Evolutionary conservation across 169 alveolate genomes (phyloP).

Genomic region (Cryptosporidium viatorum): DNA sequence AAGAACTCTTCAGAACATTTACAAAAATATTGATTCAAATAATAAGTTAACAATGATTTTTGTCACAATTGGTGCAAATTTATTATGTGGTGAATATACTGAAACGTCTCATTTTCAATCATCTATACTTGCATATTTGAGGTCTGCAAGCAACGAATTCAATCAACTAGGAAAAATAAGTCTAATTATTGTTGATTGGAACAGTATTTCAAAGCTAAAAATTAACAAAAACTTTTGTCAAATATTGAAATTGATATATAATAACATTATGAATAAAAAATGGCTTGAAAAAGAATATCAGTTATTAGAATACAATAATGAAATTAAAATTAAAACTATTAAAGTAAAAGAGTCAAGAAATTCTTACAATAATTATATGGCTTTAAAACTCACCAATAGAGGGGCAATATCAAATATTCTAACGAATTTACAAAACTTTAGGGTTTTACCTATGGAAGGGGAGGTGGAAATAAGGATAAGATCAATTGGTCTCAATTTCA

Average conservation of each 20-base stretch:
- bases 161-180: neutral
- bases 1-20: constrained; percentile 15
- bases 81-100: constrained; percentile 15
- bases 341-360: constrained; percentile 3
- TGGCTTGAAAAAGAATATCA: constrained; percentile 56
- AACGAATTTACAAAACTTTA: neutral
- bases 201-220: constrained; percentile 5
- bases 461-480: constrained; percentile 77
- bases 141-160: constrained; percentile 62
- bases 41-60: constrained; percentile 2
- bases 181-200: constrained; percentile 14
- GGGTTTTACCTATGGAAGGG: constrained; percentile 24
- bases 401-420: constrained; percentile 62
- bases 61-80: constrained; percentile 38
- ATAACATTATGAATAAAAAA: neutral
- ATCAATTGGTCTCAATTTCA: constrained; percentile 80
- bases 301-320: neutral
- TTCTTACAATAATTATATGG: neutral
- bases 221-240: neutral
- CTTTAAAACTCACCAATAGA: constrained; percentile 12
- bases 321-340: constrained; percentile 8
- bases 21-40: neutral
- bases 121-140: constrained; percentile 53
- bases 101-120: constrained; percentile 52
- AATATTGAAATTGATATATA: constrained; percentile 5